These are phyloP conservation scores for Pulchroboletus neoregius DNA, from an alignment of 1,284 basidiomycete genomes.

Conservation along the genomic window DNA sequence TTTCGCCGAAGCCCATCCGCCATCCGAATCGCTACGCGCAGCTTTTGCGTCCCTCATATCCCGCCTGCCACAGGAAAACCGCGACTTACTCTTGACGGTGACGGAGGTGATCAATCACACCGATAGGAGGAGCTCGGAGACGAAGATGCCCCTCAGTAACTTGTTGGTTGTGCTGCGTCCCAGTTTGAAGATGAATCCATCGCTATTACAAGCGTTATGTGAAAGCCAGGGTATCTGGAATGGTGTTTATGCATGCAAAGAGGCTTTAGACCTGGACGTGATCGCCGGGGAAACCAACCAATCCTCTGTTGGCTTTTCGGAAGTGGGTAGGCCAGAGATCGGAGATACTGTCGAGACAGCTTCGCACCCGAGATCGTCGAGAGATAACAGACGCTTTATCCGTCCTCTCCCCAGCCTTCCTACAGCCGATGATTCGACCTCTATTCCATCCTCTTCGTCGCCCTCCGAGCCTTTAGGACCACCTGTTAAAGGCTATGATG, in stretches of 20 bases:
- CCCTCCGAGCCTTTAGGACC: constrained; percentile 10
- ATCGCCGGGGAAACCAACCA: constrained; percentile 3
- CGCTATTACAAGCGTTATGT: constrained; percentile 66
- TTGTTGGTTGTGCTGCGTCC: constrained; percentile 77
- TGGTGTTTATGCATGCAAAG: constrained; percentile 21
- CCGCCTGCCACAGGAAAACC: constrained; percentile 68
- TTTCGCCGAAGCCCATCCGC: constrained; percentile 53
- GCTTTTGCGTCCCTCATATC: constrained; percentile 56
- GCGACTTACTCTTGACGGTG: constrained; percentile 68
- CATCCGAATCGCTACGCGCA: constrained; percentile 52
- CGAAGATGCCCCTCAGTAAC: constrained; percentile 84
- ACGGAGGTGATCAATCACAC: constrained; percentile 70
- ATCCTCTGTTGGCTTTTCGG: background rate
- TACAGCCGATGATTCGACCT: constrained; percentile 3
- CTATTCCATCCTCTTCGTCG: constrained; percentile 6
- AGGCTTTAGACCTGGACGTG: constrained; percentile 7
- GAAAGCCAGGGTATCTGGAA: constrained; percentile 68
- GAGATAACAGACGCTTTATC: constrained; percentile 19
- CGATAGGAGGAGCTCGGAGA: constrained; percentile 56
- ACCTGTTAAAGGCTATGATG: constrained; percentile 2
- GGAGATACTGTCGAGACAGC: background rate
- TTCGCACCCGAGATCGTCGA: constrained; percentile 1
- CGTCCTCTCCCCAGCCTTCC: constrained; percentile 32
- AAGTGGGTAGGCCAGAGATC: background rate
- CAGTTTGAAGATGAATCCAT: constrained; percentile 75